Base-by-base conservation (phyloP, 768 basidiomycete species). In the Suillus bovinus region DNA sequence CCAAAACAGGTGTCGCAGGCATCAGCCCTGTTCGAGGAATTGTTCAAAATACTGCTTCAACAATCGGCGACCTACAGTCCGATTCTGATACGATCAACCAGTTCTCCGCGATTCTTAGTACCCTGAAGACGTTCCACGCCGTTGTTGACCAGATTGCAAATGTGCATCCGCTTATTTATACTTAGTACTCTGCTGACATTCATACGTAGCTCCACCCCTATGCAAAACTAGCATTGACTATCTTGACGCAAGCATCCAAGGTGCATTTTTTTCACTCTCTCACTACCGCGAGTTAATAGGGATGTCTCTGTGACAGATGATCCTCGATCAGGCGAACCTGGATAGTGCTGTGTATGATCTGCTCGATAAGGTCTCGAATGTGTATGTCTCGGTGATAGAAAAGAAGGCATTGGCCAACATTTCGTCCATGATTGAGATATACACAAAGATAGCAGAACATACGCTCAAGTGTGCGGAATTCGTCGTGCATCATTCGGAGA, bases 401-500 rank as follows among this genome's bases (percentile, higher is more conserved):
- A 36, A 44, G 4, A 39, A 63, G 16, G 33, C 20, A 6, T n/a
- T n/a, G 41, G 24, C 38, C n/a, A 52, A 33, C 24, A 27, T 63
- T 22, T 3, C 24, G 9, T 31, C 61, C 4, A 44, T 44, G 52
- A 13, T 56, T 27, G 58, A 33, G 10, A 29, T 47, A 36, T 38
- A 50, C 16, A 20, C 27, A 16, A 10, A 49, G 16, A 47, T 63
- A 13, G 46, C 62, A 2, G 55, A 64, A 24, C 67, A 72, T 53
- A 68, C 67, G 0, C 63, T 63, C 8, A 72, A 74, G 42, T 72
- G 71, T 33, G 67, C 66, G 0, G 68, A 70, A 58, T 74, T 74
- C 38, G 70, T 73, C 34, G 60, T 60, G 5, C 64, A 69, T 36
- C 72, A 74, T 59, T 66, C 70, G n/a, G 67, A 61, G 52, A 69